Evolutionary conservation across 192 early-diverging fungal species (phyloP).

Genomic region (Podochytrium sp.): DNA sequence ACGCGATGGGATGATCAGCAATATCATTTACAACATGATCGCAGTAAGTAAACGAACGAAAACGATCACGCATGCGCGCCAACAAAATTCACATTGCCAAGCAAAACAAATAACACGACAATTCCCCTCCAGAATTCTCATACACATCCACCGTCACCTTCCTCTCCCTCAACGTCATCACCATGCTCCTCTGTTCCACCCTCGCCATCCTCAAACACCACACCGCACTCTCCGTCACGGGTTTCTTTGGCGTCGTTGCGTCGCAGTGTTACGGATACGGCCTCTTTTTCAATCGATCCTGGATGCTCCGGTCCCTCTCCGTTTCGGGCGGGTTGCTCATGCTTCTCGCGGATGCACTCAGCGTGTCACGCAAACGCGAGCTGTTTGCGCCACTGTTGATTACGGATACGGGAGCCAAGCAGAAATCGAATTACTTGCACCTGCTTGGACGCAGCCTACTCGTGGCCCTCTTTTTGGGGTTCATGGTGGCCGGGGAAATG

Average conservation of each 20-base stretch:
- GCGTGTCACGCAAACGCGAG: constrained; percentile 60
- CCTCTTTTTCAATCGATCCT: constrained; percentile 82
- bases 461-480: constrained; percentile 88
- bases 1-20: constrained; percentile 91
- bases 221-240: constrained; percentile 81
- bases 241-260: constrained; percentile 80
- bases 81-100: neutral
- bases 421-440: constrained; percentile 86
- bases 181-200: constrained; percentile 79
- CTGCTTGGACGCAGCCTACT: constrained; percentile 89
- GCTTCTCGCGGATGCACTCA: constrained; percentile 83
- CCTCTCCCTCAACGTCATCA: constrained; percentile 77
- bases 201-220: constrained; percentile 82
- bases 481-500: constrained; percentile 86
- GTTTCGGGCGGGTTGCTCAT: constrained; percentile 92
- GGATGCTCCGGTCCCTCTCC: constrained; percentile 91
- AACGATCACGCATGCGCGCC: no score
- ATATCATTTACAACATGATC: constrained; percentile 77
- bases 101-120: neutral
- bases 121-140: constrained; percentile 59
- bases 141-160: constrained; percentile 81
- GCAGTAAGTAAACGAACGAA: constrained; percentile 40
- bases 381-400: constrained; percentile 79
- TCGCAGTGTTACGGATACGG: constrained; percentile 93
- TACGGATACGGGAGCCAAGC: constrained; percentile 67